Conservation (phyloP, 805 yeast species). For the Myxozyma geophila region DNA sequence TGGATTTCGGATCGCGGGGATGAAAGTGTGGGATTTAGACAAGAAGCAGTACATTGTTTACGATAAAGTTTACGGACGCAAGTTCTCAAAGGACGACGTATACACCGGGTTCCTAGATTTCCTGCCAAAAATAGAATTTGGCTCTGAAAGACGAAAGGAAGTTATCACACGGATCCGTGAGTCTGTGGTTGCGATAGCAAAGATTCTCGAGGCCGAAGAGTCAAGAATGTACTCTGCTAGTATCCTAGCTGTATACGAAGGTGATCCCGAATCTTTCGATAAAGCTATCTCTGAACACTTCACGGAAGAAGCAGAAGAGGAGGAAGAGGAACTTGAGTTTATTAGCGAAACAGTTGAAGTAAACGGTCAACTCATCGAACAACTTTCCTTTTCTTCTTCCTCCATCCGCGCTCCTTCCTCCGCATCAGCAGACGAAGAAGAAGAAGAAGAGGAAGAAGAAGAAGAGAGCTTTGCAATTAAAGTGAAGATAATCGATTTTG, state of each 20-base stretch:
- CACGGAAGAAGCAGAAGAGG: conserved; percentile 37
- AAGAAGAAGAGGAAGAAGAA: conserved; percentile 36
- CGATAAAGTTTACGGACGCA: conserved; percentile 75
- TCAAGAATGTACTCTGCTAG: conserved; percentile 73
- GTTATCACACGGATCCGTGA: conserved; percentile 55
- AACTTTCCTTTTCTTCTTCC: conserved; percentile 12
- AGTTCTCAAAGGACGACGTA: conserved; percentile 53
- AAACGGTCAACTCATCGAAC: conserved; percentile 23
- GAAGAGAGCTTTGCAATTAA: conserved; percentile 54
- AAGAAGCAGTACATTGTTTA: conserved; percentile 50
- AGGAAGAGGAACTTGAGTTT: conserved; percentile 35
- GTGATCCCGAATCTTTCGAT: conserved; percentile 62
- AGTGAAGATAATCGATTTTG: conserved; percentile 82
- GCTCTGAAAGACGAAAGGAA: conserved; percentile 43
- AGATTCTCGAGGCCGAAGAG: conserved; percentile 65
- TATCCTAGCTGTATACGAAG: conserved; percentile 73
- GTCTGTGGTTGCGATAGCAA: conserved; percentile 69
- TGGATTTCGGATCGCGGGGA: conserved; percentile 83
- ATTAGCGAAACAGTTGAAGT: conserved; percentile 24
- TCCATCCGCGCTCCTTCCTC: background rate
- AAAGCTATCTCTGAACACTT: conserved; percentile 7
- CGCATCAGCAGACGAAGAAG: conserved; percentile 4
- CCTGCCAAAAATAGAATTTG: conserved; percentile 44
- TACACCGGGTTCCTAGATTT: conserved; percentile 52
- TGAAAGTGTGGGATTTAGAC: conserved; percentile 56